These are phyloP conservation scores for Oldenlandia corymbosa DNA, from an alignment of 257 asterid species.

Conservation along the genomic window DNA sequence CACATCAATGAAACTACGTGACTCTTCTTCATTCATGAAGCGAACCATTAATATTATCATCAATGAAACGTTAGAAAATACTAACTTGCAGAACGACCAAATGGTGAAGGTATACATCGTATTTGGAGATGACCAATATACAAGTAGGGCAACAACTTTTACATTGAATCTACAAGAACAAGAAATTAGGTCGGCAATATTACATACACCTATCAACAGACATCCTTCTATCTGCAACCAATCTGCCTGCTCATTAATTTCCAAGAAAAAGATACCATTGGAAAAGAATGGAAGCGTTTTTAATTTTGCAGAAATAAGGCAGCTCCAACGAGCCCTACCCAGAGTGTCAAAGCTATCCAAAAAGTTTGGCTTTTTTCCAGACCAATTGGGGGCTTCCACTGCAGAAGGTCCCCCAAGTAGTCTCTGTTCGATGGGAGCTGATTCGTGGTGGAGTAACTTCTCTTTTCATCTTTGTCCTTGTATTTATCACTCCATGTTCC, in stretches of 20 bases:
- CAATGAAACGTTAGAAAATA: neutral
- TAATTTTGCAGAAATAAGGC: constrained; percentile 62
- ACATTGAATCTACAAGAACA: neutral
- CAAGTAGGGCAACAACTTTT: neutral
- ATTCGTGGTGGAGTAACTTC: constrained; percentile 57
- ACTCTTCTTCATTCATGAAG: too few relatives aligned
- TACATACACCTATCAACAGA: neutral
- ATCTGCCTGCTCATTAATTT: neutral
- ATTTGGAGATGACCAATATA: neutral
- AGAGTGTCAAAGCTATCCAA: constrained; percentile 72
- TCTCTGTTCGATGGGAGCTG: constrained; percentile 64
- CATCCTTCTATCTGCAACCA: neutral
- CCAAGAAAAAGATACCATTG: neutral
- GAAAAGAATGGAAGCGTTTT: constrained; percentile 1
- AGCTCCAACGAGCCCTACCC: constrained; percentile 88
- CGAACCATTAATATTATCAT: too few relatives aligned
- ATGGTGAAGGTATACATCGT: neutral
- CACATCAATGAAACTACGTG: too few relatives aligned
- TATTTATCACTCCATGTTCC: constrained; percentile 79
- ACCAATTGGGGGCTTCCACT: constrained; percentile 73
- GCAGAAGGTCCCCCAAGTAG: constrained; percentile 68
- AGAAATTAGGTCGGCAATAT: neutral
- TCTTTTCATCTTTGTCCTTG: constrained; percentile 66
- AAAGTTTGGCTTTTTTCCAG: constrained; percentile 64
- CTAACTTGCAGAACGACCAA: neutral